Evolutionary conservation across 371 early-diverging fungal genomes (phyloP), one percentile per base, ranked within the genome.

Genomic region (Lichtheimia ornata): DNA sequence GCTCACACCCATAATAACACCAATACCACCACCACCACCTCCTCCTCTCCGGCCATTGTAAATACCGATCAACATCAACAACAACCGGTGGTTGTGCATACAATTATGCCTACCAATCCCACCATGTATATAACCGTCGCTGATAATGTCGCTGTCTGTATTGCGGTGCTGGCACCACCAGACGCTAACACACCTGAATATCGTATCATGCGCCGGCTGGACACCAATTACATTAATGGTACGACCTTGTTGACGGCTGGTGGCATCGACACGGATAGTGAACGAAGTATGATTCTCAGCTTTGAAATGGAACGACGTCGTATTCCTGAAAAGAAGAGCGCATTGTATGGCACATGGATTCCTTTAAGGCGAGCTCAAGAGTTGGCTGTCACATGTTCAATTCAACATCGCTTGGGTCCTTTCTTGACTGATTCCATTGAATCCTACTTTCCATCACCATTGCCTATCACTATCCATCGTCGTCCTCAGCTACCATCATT

Each of bases 321-420:
- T 43, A 84, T 89, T 67, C 87, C 91, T 4, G 84, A 88, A 59
- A 84, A 84, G 45, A 87, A 84, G 35, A 88, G 88, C 41, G 74
- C 79, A 44, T 69, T 95, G 35, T 88, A 86, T 59, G 96, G 96
- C 24, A 94, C 94, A 0, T 96, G 96, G 96, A 91, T 96, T 52
- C 96, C 96, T 3, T 73, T 96, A 20, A 77, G 86, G 1, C 88
- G 96, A 13, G 96, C 94, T 1, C 88, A 91, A 22, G 94, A 91
- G 7, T 72, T 96, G 45, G 92, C 94, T 0, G 84, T 90, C 1
- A 94, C 91, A 0, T 91, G 92, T 61, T 91, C 93, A 5, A 73
- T 94, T 20, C 91, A 93, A 57, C 83, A 88, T 65, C 85, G 87
- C 30, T 69, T 94, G 9, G 89, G 88, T 0, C 87, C 87, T 12